Conservation (phyloP, 1,284 basidiomycete genomes). For the Leucoagaricus sp. region DNA sequence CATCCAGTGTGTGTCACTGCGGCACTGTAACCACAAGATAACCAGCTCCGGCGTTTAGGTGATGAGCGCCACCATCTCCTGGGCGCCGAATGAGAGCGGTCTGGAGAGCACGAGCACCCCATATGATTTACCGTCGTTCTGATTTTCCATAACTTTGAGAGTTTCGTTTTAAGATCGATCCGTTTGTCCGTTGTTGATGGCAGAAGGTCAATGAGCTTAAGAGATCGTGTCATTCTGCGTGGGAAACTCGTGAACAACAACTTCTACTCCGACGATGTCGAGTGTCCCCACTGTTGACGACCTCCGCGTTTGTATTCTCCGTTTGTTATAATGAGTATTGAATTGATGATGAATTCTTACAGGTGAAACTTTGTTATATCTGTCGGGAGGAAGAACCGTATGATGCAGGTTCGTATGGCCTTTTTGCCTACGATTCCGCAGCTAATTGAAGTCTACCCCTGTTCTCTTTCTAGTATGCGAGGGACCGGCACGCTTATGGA, state of each 20-base stretch:
- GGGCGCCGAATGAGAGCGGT: too few relatives aligned
- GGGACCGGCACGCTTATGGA: conserved; percentile 58
- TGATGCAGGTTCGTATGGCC: conserved; percentile 44
- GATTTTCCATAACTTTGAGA: too few relatives aligned
- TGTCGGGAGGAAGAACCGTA: conserved; percentile 71
- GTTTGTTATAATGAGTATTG: neutral
- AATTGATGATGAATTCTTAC: neutral
- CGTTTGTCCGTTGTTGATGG: too few relatives aligned
- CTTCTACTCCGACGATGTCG: conserved; percentile 6
- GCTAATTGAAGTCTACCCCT: neutral
- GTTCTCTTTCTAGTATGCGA: conserved; percentile 17
- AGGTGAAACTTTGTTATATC: conserved; percentile 79
- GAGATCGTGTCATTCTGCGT: too few relatives aligned
- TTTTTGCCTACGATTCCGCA: neutral
- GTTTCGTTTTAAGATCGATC: too few relatives aligned
- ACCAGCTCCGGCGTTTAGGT: too few relatives aligned
- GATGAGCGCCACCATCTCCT: too few relatives aligned
- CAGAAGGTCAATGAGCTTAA: too few relatives aligned
- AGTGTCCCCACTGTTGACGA: conserved; percentile 42
- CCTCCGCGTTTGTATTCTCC: conserved; percentile 37
- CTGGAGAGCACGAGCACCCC: too few relatives aligned
- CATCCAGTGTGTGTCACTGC: too few relatives aligned
- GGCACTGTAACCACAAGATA: too few relatives aligned
- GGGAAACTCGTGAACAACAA: neutral
- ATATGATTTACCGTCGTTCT: too few relatives aligned